phyloP scores from a whole-genome alignment of 805 yeast genomes.

The Yamadazyma sp. region DNA sequence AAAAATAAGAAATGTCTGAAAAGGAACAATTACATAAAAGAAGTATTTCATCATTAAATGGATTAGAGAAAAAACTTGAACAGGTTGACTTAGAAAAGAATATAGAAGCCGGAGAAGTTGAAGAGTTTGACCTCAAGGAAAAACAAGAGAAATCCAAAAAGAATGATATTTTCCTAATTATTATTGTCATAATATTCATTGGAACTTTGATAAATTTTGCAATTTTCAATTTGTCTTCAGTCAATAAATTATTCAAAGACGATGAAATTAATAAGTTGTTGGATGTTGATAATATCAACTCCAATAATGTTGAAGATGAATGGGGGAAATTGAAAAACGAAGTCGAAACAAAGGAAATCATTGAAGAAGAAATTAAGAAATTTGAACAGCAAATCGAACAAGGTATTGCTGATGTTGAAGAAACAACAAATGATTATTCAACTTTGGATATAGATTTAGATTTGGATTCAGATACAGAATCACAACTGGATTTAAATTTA shows the following conservation, averaged over 20 bases:
- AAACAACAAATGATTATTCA: background rate
- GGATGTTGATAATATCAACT: conserved; percentile 10
- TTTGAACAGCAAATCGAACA: background rate
- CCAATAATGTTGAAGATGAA: conserved; percentile 9
- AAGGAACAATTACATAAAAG: conserved; percentile 11
- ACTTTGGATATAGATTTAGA: background rate
- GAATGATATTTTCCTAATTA: conserved; percentile 4
- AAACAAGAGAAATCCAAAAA: background rate
- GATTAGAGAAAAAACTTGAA: conserved; percentile 3
- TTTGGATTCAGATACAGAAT: background rate
- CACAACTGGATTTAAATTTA: background rate
- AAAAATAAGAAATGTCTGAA: no score
- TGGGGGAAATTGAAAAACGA: conserved; percentile 11
- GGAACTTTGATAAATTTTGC: conserved; percentile 10
- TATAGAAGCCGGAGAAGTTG: no score
- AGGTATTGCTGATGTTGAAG: background rate
- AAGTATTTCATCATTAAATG: conserved; percentile 9
- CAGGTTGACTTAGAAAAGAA: background rate
- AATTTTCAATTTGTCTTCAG: background rate
- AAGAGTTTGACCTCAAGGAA: background rate
- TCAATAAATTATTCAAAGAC: conserved; percentile 1
- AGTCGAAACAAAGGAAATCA: conserved; percentile 3
- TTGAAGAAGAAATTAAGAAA: conserved; percentile 2
- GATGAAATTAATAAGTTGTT: conserved; percentile 5
- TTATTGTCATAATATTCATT: conserved; percentile 8